Percentiles rank a stretch among this genome's conserved stretches.
These are phyloP conservation scores for Senecio squalidus DNA, from an alignment of 140 eudicot genomes.

Conservation along the genomic window DNA sequence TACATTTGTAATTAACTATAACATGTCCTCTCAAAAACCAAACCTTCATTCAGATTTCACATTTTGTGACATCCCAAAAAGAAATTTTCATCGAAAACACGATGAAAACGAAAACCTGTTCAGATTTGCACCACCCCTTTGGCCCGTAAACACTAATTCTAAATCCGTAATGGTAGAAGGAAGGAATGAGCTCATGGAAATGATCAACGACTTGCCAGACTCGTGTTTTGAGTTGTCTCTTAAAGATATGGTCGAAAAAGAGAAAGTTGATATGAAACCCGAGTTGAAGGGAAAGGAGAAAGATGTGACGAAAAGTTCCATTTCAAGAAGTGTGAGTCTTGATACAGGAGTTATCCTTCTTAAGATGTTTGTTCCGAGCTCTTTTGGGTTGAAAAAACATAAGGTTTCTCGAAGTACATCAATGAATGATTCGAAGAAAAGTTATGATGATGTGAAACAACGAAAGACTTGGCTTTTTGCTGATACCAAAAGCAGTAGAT, in stretches of 20 bases:
- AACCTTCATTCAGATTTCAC: constrained; percentile 21
- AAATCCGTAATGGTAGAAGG: constrained; percentile 14
- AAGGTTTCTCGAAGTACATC: constrained; percentile 24
- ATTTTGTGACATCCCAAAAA: constrained; percentile 23
- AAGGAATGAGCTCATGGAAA: constrained; percentile 35
- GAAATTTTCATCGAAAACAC: not conserved
- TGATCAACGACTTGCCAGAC: constrained; percentile 42
- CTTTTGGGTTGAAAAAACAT: constrained; percentile 30
- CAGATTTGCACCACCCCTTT: constrained; percentile 15
- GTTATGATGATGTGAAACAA: no score
- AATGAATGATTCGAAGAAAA: constrained; percentile 3
- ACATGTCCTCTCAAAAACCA: constrained; percentile 18
- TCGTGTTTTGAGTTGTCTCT: constrained; percentile 53
- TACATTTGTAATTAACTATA: not conserved
- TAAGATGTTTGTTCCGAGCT: constrained; percentile 48
- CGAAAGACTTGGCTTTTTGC: no score
- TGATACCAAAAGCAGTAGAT: constrained; percentile 8
- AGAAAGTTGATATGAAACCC: constrained; percentile 4
- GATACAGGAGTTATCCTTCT: constrained; percentile 52
- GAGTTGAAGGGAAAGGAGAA: constrained; percentile 18
- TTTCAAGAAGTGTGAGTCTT: constrained; percentile 54
- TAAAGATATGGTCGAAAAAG: constrained; percentile 47
- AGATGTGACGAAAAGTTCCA: not conserved
- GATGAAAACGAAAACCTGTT: not conserved
- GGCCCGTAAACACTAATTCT: constrained; percentile 11